Base-by-base conservation (phyloP, 75 land plant genomes). In the Azolla pinnata region DNA sequence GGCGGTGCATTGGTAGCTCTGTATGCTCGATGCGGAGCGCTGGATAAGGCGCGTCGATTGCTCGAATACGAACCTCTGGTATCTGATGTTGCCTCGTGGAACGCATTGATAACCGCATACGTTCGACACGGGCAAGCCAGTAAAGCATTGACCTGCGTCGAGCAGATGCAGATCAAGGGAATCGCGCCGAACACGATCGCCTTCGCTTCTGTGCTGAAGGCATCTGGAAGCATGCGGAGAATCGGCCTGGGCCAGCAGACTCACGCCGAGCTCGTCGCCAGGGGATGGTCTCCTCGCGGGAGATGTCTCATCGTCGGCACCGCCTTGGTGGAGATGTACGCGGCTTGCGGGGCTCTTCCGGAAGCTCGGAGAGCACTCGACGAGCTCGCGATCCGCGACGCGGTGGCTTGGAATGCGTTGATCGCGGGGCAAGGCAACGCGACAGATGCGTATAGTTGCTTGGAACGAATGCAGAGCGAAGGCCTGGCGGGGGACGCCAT, bases 261-360 rank as follows among this genome's bases (percentile, higher is more conserved):
- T 27, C 54, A 78, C 69, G 68, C 72, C 18, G 62, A 71, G 52
- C 62, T 75, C 38, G 3, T 75, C 2, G 73, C 62, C 38, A 75
- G 28, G 25, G 73, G 77, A 14, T 40, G 73, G 16, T n/a, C n/a
- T n/a, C n/a, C n/a, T n/a, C n/a, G n/a, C n/a, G 61, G 64, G 49
- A 48, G 29, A 23, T 64, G 79, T 63, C 53, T 74, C 16, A 40
- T 75, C 38, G 68, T 85, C 19, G 81, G 73, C 54, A 74, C 75
- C 31, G 79, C 84, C 26, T 58, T 85, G 26, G 77, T 81, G 12
- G 79, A 73, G 50, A 64, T 85, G 17, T 85, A 81, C 62, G 74
- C 79, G 46, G 79, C 78, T 62, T 81, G 84, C 61, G 88, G 84
- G 24, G 63, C 28, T 38, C 26, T 81, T 57, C 66, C 69, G 12